Evolutionary conservation across 805 yeast genomes (phyloP).

Genomic region (Nakazawaea wyomingensis): DNA sequence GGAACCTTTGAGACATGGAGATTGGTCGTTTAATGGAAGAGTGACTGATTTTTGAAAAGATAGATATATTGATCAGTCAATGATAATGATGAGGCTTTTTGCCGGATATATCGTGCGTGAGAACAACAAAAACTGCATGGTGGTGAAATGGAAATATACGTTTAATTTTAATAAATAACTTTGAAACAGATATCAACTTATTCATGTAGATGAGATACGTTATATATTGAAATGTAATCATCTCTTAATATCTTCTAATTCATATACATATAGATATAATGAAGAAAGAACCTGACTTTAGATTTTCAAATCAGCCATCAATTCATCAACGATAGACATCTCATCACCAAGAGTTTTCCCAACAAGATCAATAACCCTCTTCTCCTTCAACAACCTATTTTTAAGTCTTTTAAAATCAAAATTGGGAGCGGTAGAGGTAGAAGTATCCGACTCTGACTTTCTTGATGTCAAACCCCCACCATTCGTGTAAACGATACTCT

Average conservation of each 20-base stretch:
- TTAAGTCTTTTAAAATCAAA: constrained; percentile 13
- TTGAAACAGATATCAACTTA: too few species aligned
- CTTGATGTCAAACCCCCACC: not conserved
- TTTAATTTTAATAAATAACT: too few species aligned
- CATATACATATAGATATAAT: too few species aligned
- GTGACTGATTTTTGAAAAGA: constrained; percentile 77
- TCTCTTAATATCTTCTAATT: too few species aligned
- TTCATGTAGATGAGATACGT: too few species aligned
- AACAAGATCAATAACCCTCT: constrained; percentile 19
- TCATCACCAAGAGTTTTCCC: constrained; percentile 4
- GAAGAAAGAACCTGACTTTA: too few species aligned
- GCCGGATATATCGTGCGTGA: constrained; percentile 6
- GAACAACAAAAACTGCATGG: too few species aligned
- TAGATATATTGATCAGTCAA: not conserved
- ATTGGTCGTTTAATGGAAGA: constrained; percentile 93
- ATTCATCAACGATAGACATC: constrained; percentile 1
- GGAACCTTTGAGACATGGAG: constrained; percentile 88
- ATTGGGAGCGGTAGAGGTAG: too few species aligned
- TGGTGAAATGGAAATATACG: too few species aligned
- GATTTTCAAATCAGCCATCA: not conserved
- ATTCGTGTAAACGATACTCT: constrained; percentile 20
- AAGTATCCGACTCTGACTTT: too few species aligned
- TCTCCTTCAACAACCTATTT: constrained; percentile 27
- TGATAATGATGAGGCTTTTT: not conserved
- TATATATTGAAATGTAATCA: too few species aligned